Conservation (phyloP, 129 eudicot species). For the carrot (Daucus carota) region DNA sequence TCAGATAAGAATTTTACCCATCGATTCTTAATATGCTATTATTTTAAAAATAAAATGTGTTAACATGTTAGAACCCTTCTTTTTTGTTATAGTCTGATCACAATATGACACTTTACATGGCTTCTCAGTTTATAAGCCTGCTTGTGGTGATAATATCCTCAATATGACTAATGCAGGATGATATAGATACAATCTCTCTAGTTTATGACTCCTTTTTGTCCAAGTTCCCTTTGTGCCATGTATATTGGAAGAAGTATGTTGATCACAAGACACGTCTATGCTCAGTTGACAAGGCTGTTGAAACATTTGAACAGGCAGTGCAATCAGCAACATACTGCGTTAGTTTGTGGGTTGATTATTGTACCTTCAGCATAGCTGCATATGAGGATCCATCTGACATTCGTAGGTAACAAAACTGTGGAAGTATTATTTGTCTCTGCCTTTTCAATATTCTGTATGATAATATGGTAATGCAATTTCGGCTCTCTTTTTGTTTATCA, state of each 20-base stretch:
- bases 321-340: conserved; percentile 53
- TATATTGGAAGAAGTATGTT: conserved; percentile 79
- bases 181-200: conserved; percentile 50
- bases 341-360: conserved; percentile 82
- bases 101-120: not conserved
- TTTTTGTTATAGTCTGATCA: not conserved
- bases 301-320: conserved; percentile 59
- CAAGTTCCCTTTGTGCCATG: conserved; percentile 67
- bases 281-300: conserved; percentile 43
- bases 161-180: conserved; percentile 51
- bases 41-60: not conserved
- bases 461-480: not conserved
- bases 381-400: conserved; percentile 63
- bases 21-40: not conserved
- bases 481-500: not conserved
- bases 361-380: conserved; percentile 51
- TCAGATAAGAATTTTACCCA: not conserved
- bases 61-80: not conserved
- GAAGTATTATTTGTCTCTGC: not conserved
- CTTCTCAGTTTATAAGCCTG: conserved; percentile 12
- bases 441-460: not conserved
- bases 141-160: conserved; percentile 4
- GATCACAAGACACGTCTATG: conserved; percentile 54
- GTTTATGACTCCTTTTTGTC: conserved; percentile 73
- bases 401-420: conserved; percentile 49